These are phyloP conservation scores for Penicillium subrubescens DNA, from an alignment of 495 filamentous ascomycete genomes.

Conservation along the genomic window DNA sequence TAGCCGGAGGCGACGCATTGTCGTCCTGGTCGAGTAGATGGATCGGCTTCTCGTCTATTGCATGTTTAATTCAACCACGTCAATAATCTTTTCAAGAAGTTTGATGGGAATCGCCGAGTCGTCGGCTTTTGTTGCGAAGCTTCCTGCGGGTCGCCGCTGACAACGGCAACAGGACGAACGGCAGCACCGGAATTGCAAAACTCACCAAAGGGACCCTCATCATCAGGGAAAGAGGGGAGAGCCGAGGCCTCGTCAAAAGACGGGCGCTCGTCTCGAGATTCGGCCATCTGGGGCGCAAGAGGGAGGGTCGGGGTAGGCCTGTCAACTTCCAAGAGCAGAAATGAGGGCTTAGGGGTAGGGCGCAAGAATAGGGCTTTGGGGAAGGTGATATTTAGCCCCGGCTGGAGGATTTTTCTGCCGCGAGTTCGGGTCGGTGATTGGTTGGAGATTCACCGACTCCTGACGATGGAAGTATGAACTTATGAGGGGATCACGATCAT, in stretches of 20 bases:
- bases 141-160: neutral
- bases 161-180: conserved; percentile 5
- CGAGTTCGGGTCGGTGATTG: neutral
- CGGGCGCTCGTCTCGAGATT: conserved; percentile 30
- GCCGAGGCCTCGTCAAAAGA: conserved; percentile 38
- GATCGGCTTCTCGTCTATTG: conserved; percentile 33
- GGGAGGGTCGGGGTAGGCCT: conserved; percentile 26
- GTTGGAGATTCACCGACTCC: neutral
- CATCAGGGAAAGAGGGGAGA: conserved; percentile 34
- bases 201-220: conserved; percentile 43
- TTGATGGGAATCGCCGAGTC: neutral
- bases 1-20: conserved; percentile 38
- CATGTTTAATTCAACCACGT: neutral
- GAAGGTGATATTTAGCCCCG: conserved; percentile 18
- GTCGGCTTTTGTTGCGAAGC: neutral
- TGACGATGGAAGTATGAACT: neutral
- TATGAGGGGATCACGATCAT: neutral
- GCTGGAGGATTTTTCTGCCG: conserved; percentile 32
- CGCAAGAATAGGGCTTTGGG: conserved; percentile 39
- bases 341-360: conserved; percentile 59
- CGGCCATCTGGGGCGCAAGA: conserved; percentile 37
- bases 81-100: neutral
- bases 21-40: conserved; percentile 40
- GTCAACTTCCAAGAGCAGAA: conserved; percentile 52
- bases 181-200: conserved; percentile 4